These are phyloP conservation scores for Cyberlindnera mycetangii DNA, from an alignment of 805 yeast species.

Conservation along the genomic window DNA sequence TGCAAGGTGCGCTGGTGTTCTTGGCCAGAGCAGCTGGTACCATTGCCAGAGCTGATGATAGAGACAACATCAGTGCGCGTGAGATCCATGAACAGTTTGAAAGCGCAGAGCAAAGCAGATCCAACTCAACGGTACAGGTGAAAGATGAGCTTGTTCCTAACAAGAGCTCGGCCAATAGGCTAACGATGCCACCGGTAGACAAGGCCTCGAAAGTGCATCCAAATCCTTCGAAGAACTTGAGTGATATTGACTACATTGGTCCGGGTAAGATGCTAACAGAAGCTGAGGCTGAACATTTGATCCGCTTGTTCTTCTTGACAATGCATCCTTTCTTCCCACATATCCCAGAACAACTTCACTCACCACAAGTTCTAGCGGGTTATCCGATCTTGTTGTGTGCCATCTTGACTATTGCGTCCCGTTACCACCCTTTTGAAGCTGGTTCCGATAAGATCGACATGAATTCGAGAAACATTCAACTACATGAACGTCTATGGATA, in stretches of 20 bases:
- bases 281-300: conserved; percentile 53
- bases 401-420: conserved; percentile 71
- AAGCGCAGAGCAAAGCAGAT: conserved; percentile 19
- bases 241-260: conserved; percentile 67
- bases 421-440: conserved; percentile 63
- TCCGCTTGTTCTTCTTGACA: conserved; percentile 63
- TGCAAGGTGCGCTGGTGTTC: conserved; percentile 65
- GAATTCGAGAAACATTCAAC: conserved; percentile 46
- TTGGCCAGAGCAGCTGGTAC: conserved; percentile 79
- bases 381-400: conserved; percentile 83
- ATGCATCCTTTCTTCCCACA: conserved; percentile 92
- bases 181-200: conserved; percentile 32
- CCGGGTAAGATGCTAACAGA: conserved; percentile 54
- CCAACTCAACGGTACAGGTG: not conserved
- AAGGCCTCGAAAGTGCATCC: conserved; percentile 33
- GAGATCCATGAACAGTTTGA: conserved; percentile 48
- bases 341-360: conserved; percentile 70
- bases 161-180: conserved; percentile 23
- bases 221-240: conserved; percentile 37
- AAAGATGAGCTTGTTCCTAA: conserved; percentile 26
- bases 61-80: conserved; percentile 56
- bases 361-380: conserved; percentile 61
- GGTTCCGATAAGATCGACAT: conserved; percentile 34
- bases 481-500: conserved; percentile 82
- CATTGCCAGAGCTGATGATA: conserved; percentile 63